These are phyloP conservation scores for Dipodascopsis tothii DNA, from an alignment of 805 yeast genomes.

Conservation along the genomic window DNA sequence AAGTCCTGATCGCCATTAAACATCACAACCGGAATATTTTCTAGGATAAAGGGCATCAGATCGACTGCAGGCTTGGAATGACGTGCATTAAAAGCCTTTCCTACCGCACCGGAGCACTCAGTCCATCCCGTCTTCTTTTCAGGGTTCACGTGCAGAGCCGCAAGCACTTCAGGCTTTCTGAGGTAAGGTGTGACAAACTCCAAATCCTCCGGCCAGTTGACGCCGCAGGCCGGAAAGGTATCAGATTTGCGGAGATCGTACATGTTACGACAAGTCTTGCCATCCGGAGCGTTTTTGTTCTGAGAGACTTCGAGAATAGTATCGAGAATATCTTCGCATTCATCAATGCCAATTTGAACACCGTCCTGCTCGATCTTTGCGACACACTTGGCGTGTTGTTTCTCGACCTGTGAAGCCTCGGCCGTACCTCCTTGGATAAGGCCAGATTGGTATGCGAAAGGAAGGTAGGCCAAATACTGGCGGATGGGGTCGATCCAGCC, in stretches of 20 bases:
- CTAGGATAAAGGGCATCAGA: conserved; percentile 59
- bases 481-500: conserved; percentile 89
- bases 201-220: conserved; percentile 80
- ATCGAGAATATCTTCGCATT: conserved; percentile 33
- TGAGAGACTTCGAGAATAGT: conserved; percentile 28
- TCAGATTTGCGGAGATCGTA: conserved; percentile 71
- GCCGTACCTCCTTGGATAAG: conserved; percentile 37
- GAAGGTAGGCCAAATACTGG: conserved; percentile 74
- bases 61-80: conserved; percentile 54
- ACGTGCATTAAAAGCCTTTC: conserved; percentile 43
- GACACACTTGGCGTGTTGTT: conserved; percentile 15
- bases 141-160: conserved; percentile 43
- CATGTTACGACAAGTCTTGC: conserved; percentile 64
- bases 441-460: conserved; percentile 56
- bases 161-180: conserved; percentile 38
- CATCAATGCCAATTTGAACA: conserved; percentile 6
- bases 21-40: conserved; percentile 53
- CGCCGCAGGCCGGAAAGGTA: conserved; percentile 77
- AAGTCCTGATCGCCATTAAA: conserved; percentile 86
- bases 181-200: conserved; percentile 45
- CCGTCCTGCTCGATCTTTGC: conserved; percentile 23
- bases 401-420: conserved; percentile 26
- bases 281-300: conserved; percentile 17
- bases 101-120: conserved; percentile 68
- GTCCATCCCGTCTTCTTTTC: conserved; percentile 48